Evolutionary conservation across 768 basidiomycete genomes (phyloP).

Genomic region (Boletus rubroflammeus): DNA sequence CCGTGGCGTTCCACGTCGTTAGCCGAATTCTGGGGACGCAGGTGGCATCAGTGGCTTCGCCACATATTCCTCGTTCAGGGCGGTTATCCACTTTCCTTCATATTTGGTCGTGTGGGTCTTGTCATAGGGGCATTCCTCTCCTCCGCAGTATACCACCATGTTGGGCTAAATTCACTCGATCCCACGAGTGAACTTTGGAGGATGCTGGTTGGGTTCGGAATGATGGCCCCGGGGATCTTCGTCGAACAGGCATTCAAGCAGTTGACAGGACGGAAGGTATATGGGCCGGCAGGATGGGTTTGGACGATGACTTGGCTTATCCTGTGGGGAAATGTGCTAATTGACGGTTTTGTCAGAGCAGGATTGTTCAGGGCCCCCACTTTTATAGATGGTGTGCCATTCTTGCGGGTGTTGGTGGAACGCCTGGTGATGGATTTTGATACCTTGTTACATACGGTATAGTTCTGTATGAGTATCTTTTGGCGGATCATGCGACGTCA

Average conservation of each 20-base stretch:
- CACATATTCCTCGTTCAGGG: conserved; percentile 31
- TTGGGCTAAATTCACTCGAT: conserved; percentile 47
- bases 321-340: conserved; percentile 21
- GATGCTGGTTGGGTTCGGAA: conserved; percentile 48
- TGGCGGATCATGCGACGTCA: neutral
- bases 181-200: conserved; percentile 39
- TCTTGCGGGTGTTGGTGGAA: neutral
- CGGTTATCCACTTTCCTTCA: conserved; percentile 22
- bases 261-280: conserved; percentile 26
- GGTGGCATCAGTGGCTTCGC: conserved; percentile 40
- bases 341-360: conserved; percentile 11
- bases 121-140: conserved; percentile 53
- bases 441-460: neutral
- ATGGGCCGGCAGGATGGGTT: conserved; percentile 29
- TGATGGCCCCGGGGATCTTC: conserved; percentile 49
- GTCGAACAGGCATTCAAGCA: conserved; percentile 35
- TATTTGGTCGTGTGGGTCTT: conserved; percentile 46
- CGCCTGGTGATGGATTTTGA: neutral
- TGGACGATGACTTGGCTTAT: conserved; percentile 34
- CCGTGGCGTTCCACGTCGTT: conserved; percentile 36
- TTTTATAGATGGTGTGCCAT: neutral
- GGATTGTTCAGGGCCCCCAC: too few species aligned
- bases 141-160: conserved; percentile 54
- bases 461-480: neutral
- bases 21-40: conserved; percentile 33